phyloP scores from a whole-genome alignment of 2,329 filamentous ascomycete genomes.

The Fusarium albosuccineum region DNA sequence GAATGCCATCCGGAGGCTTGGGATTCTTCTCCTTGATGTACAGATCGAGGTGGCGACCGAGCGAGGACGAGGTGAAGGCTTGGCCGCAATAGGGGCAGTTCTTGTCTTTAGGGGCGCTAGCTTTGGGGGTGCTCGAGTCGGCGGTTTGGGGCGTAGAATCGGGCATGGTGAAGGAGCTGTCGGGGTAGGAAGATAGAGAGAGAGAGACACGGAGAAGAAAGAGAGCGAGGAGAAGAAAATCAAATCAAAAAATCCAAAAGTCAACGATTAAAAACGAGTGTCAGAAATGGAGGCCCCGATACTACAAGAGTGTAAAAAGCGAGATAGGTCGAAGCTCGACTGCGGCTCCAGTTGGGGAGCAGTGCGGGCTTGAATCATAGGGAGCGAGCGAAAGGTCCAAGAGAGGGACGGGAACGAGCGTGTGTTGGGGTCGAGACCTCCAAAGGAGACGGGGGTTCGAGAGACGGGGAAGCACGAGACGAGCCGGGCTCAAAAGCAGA shows the following conservation, averaged over 20 bases:
- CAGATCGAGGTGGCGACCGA: conserved; percentile 92
- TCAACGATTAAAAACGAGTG: conserved; percentile 25
- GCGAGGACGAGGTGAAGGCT: conserved; percentile 91
- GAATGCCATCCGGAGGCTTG: conserved; percentile 85
- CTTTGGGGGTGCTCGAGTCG: conserved; percentile 56
- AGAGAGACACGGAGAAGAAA: conserved; percentile 11
- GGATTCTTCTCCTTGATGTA: conserved; percentile 96
- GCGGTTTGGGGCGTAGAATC: conserved; percentile 51
- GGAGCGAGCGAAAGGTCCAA: conserved; percentile 42
- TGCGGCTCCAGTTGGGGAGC: conserved; percentile 48
- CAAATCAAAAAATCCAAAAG: conserved; percentile 8
- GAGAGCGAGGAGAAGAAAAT: not conserved
- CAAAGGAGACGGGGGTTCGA: conserved; percentile 21
- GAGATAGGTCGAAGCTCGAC: conserved; percentile 22
- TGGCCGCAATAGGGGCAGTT: conserved; percentile 90
- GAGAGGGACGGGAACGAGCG: conserved; percentile 44
- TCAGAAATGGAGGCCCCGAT: conserved; percentile 23
- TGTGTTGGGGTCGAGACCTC: conserved; percentile 49
- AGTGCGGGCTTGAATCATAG: conserved; percentile 47
- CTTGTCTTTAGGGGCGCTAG: conserved; percentile 80
- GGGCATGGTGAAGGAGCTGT: conserved; percentile 47
- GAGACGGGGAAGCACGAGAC: conserved; percentile 17
- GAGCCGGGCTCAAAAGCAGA: conserved; percentile 18
- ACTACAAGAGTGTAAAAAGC: conserved; percentile 34
- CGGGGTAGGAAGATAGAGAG: conserved; percentile 11